phyloP scores from a whole-genome alignment of 148 eudicot species.

The Silene latifolia region DNA sequence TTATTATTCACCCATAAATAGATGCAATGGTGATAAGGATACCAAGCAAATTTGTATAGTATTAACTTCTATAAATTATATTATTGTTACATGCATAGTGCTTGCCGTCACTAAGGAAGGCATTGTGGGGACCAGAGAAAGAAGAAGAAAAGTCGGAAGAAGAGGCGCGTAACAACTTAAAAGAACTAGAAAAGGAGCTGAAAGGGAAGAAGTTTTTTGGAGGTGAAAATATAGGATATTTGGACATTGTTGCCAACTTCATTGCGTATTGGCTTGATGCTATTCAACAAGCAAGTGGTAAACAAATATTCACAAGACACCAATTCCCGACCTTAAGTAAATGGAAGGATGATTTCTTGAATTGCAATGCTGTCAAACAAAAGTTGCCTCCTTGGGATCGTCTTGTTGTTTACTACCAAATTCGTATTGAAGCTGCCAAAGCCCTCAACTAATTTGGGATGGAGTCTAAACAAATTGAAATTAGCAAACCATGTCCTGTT shows the following conservation, averaged over 20 bases:
- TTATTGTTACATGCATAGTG: slow-evolving; percentile 4
- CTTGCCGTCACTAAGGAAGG: slow-evolving; percentile 23
- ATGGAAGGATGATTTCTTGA: slow-evolving; percentile 22
- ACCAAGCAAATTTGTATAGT: too few species aligned
- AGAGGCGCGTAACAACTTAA: slow-evolving; percentile 28
- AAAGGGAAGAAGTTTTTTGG: slow-evolving; percentile 35
- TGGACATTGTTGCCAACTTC: slow-evolving; percentile 34
- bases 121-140: slow-evolving; percentile 23
- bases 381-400: slow-evolving; percentile 29
- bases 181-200: slow-evolving; percentile 27
- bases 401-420: slow-evolving; percentile 24
- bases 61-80: too few species aligned
- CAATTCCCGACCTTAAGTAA: slow-evolving; percentile 14
- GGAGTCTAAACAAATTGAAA: too few species aligned
- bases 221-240: slow-evolving; percentile 29
- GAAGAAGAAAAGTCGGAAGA: slow-evolving; percentile 22
- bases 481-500: too few species aligned
- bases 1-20: too few species aligned
- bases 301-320: slow-evolving; percentile 22
- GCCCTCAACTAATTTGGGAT: background rate
- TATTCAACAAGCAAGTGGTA: slow-evolving; percentile 26
- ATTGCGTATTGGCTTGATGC: slow-evolving; percentile 32
- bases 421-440: slow-evolving; percentile 27
- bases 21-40: too few species aligned
- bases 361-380: background rate